Evolutionary conservation across 305 asterid genomes (phyloP).

Genomic region (Fraxinus albicans): DNA sequence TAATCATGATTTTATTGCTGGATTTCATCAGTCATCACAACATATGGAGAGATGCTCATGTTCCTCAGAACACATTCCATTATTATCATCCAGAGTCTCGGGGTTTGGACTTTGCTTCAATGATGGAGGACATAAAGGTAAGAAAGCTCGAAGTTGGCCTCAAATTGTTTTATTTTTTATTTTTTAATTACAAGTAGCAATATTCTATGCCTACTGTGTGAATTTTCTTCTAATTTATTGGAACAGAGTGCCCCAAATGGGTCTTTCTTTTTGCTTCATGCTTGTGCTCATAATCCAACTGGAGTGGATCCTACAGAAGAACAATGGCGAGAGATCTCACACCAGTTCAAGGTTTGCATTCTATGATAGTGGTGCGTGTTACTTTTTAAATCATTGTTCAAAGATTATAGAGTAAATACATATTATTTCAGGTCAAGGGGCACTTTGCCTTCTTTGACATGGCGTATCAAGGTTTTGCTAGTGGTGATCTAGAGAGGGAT

Average conservation of each 20-base stretch:
- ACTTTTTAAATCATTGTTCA: neutral
- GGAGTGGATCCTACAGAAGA: slow-evolving; percentile 98
- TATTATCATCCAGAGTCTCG: slow-evolving; percentile 87
- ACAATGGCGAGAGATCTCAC: slow-evolving; percentile 94
- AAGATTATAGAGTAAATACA: neutral
- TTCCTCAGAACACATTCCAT: slow-evolving; percentile 79
- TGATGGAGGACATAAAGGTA: slow-evolving; percentile 93
- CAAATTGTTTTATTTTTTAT: neutral
- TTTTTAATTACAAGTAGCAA: neutral
- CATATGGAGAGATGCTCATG: slow-evolving; percentile 96
- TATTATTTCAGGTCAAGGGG: slow-evolving; percentile 66
- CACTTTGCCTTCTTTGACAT: slow-evolving; percentile 93
- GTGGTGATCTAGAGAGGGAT: slow-evolving; percentile 96
- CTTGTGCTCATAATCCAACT: slow-evolving; percentile 99
- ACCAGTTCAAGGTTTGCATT: slow-evolving; percentile 70
- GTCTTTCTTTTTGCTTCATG: slow-evolving; percentile 93
- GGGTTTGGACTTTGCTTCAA: slow-evolving; percentile 80
- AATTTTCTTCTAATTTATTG: slow-evolving; percentile 5
- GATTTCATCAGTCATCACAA: slow-evolving; percentile 82
- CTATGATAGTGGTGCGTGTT: neutral
- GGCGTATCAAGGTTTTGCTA: slow-evolving; percentile 99
- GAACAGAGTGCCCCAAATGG: slow-evolving; percentile 88
- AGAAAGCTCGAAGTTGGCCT: neutral
- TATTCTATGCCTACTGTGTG: neutral
- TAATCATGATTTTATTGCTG: slow-evolving; percentile 21